Percentiles rank a stretch among this genome's conserved stretches.
Conservation (phyloP, 768 basidiomycete species). For the Auriculariales sp. region DNA sequence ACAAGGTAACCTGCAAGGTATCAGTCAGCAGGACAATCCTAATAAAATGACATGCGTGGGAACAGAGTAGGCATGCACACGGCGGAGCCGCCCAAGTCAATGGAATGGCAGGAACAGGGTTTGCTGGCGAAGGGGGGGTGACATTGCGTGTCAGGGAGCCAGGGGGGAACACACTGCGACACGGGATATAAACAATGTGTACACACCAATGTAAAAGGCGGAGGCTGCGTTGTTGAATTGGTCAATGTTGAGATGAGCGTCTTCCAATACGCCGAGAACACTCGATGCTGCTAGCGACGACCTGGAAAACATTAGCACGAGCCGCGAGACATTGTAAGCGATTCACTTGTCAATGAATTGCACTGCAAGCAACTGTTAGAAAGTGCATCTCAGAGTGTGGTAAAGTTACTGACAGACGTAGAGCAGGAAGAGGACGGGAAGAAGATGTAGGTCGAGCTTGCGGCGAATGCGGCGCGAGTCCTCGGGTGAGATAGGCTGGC, state of each 20-base stretch:
- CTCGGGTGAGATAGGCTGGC: slow-evolving; percentile 1
- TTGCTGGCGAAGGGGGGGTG: too few relatives aligned
- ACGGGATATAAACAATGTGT: background rate
- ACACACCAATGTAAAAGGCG: slow-evolving; percentile 9
- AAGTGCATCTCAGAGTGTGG: background rate
- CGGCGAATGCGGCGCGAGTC: slow-evolving; percentile 3
- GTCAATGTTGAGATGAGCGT: slow-evolving; percentile 8
- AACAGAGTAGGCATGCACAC: too few relatives aligned
- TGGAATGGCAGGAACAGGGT: too few relatives aligned
- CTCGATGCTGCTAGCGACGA: slow-evolving; percentile 7
- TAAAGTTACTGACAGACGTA: slow-evolving; percentile 1
- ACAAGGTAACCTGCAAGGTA: slow-evolving; percentile 5
- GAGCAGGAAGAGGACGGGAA: slow-evolving; percentile 9
- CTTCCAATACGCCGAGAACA: slow-evolving; percentile 10
- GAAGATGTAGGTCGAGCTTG: slow-evolving; percentile 8
- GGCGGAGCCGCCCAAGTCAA: background rate
- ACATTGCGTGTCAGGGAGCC: too few relatives aligned
- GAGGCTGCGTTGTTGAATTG: slow-evolving; percentile 9
- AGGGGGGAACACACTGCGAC: too few relatives aligned
- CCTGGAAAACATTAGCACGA: slow-evolving; percentile 3
- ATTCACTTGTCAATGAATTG: slow-evolving; percentile 13
- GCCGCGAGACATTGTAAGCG: background rate
- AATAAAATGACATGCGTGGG: too few relatives aligned
- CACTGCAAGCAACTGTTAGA: slow-evolving; percentile 2
- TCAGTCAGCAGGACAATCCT: background rate